Evolutionary conservation across 148 eudicot species (phyloP), one percentile per base, ranked within the genome.

Genomic region (Diospyros lotus): DNA sequence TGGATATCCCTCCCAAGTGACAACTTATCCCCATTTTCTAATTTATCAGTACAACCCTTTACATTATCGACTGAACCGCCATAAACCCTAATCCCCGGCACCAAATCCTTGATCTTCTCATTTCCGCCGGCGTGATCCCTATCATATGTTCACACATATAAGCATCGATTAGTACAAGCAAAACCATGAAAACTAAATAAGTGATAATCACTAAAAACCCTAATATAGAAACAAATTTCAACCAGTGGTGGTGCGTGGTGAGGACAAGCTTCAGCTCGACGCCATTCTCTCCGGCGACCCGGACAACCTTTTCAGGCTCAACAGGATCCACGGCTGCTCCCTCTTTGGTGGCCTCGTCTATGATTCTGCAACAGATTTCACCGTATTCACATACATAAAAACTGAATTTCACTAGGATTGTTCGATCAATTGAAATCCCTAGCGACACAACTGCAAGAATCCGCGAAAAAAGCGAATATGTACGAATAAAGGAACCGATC

Each of bases 121-220:
- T 92, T 94, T 65, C 98, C 98, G 71, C 96, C 94, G 56, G 98
- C 92, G 83, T 94, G 98, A 83, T 94, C 98, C 98, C 98, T 94
- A 66, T 42, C 66, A 80, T 41, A 72, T 63, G 52, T 48, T 4
- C 52, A 1, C 52, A 48, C 4, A 80, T 38, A 64, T n/a, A 53
- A 59, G 58, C 66, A 54, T 42, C 17, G 4, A n/a, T 68, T 39
- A 15, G 68, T 18, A 75, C 9, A 48, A 14, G 59, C 15, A 39
- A 53, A 15, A 6, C 52, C 53, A 6, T 69, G 61, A 69, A 69
- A 18, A 6, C 7, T 53, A 69, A 38, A 51, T 5, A 69, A 28
- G 28, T 28, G 28, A 28, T 28, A 28, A 28, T 28, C 28, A 28
- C 28, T 28, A 40, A 69, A 13, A 48, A 48, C 52, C 52, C 52